phyloP scores from a whole-genome alignment of 2,329 filamentous ascomycete genomes.

The Beauveria caledonica region DNA sequence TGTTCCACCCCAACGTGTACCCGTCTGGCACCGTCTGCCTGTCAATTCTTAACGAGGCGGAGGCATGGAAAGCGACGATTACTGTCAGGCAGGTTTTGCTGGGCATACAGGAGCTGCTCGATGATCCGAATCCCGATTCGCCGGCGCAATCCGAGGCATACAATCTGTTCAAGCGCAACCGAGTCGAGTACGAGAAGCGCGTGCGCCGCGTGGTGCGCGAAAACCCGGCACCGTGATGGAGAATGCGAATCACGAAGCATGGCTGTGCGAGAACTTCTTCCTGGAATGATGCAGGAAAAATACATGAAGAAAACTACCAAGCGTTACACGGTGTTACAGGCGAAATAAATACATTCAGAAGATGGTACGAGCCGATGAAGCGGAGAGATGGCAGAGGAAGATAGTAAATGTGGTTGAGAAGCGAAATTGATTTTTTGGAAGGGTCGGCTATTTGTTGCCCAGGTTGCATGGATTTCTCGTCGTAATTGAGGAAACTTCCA shows the following conservation, averaged over 20 bases:
- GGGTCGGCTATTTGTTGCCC: background rate
- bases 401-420: no score
- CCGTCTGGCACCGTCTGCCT: slow-evolving; percentile 96
- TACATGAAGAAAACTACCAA: background rate
- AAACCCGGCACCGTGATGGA: slow-evolving; percentile 63
- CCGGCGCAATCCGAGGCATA: slow-evolving; percentile 96
- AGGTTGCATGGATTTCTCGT: background rate
- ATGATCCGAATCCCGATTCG: slow-evolving; percentile 95
- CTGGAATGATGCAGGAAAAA: background rate
- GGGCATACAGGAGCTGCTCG: slow-evolving; percentile 89
- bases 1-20: slow-evolving; percentile 98
- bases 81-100: slow-evolving; percentile 97
- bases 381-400: background rate
- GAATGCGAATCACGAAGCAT: background rate
- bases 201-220: slow-evolving; percentile 81
- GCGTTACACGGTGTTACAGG: background rate
- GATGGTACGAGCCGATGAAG: background rate
- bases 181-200: slow-evolving; percentile 77
- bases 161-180: slow-evolving; percentile 91
- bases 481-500: background rate
- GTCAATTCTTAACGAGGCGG: slow-evolving; percentile 95
- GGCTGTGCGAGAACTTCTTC: background rate
- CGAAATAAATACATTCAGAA: background rate
- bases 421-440: background rate
- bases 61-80: slow-evolving; percentile 97